Base-by-base conservation (phyloP, 257 asterid species). In the Orobanche coerulescens region DNA sequence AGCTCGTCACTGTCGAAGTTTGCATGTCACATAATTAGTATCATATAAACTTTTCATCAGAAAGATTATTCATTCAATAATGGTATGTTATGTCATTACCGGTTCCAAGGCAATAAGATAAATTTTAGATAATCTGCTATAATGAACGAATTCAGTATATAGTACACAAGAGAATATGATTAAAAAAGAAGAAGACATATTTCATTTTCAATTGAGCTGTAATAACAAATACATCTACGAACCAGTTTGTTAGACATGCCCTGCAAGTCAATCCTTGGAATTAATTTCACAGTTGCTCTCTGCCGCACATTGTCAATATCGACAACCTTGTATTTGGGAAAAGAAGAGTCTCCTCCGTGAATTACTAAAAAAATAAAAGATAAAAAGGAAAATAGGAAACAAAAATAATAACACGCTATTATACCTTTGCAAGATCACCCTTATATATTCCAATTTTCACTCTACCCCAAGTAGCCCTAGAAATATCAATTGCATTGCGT, bases 361-460 rank as follows among this genome's bases (percentile, higher is more conserved):
- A 63, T 42, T 23, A 58, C 53, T 60, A 46, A 40, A 47, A 20
- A 26, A 40, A 43, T 30, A 5, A 5, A 53, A 11, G 30, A 14
- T 20, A 26, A 19, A n/a, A 24, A 25, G 34, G 31, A 5, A 22
- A 28, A 62, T 50, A 14, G 36, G 48, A 48, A 19, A 58, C 22
- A 23, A 47, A 52, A 48, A 18, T 12, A 20, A 26, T 43, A 37
- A 52, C 54, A 1, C 37, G 37, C 23, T 33, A 39, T 47, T 10
- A 31, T 69, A 89, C 97, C 94, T 89, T 80, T 2, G 97, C 98
- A 58, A 93, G 95, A 74, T 93, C 98, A 34, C 97, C 95, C 72
- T 92, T 92, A 67, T 92, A 92, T 51, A 84, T 79, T 66, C 96
- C 95, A 28, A 73, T 84, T 69, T 89, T 93, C 95, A 93, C 81